Evolutionary conservation across 2,329 filamentous ascomycete species (phyloP).

Genomic region (Pseudogymnoascus sp.): DNA sequence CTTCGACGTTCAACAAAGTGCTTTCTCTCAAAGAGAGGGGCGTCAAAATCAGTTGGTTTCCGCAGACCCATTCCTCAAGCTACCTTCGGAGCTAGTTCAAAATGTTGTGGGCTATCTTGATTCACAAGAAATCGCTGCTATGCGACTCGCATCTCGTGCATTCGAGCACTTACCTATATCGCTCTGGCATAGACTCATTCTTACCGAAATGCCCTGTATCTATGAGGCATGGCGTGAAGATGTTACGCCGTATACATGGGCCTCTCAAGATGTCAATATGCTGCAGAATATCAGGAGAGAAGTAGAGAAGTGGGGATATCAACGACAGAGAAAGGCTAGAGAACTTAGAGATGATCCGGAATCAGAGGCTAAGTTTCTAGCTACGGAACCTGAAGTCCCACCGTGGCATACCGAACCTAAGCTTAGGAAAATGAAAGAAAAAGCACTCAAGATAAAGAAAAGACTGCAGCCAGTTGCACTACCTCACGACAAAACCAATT

Average conservation of each 20-base stretch:
- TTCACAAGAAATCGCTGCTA: constrained; percentile 19
- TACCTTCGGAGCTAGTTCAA: constrained; percentile 20
- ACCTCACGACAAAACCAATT: constrained; percentile 18
- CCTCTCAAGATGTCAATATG: neutral
- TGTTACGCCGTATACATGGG: constrained; percentile 6
- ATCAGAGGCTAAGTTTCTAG: neutral
- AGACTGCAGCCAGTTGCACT: neutral
- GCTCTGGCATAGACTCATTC: constrained; percentile 19
- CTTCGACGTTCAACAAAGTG: neutral
- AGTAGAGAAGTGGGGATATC: neutral
- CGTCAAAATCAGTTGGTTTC: neutral
- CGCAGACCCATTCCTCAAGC: constrained; percentile 16
- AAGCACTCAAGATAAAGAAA: neutral
- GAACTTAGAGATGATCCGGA: neutral
- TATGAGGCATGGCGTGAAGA: constrained; percentile 17
- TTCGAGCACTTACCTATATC: constrained; percentile 20
- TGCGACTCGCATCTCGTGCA: constrained; percentile 20
- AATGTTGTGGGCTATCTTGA: constrained; percentile 18
- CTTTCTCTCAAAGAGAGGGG: neutral
- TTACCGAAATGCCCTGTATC: constrained; percentile 23
- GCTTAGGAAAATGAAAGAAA: neutral
- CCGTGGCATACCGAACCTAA: neutral
- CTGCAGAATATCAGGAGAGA: neutral
- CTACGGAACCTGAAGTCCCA: neutral
- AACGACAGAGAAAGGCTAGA: neutral